Evolutionary conservation across 106 monocot species (phyloP), one percentile per base, ranked within the genome.

Genomic region (Dendrobium nobile): DNA sequence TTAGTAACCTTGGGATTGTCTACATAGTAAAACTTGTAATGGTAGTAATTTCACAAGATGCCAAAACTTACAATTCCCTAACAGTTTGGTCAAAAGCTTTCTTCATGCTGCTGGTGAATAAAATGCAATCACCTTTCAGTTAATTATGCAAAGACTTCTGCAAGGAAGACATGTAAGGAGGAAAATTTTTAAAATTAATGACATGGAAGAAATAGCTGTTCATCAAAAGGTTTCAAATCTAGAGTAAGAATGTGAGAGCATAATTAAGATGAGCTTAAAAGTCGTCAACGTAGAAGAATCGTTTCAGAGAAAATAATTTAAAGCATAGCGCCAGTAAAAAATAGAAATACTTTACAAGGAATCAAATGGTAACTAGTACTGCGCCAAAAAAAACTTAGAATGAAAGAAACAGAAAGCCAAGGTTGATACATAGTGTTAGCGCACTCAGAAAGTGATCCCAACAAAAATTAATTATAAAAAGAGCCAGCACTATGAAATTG

Each of bases 31-130:
- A 59, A 77, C 45, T 40, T 75, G 8, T n/a, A 70, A 33, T 5
- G 17, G 18, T 15, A 17, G 10, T 48, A 10, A 51, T 17, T 42
- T 24, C 8, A 9, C 41, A 27, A 19, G 20, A n/a, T 37, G 48
- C 33, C 26, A 81, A 33, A 68, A 43, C 92, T 88, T 91, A 97
- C 97, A 97, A 78, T 72, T 97, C 97, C 41, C 97, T 86, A 77
- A 97, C 97, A 77, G 97, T 97, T 81, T 97, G 97, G 79, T 92
- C 97, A 82, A 97, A 92, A 77, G 86, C 97, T 87, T 97, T 94
- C 91, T 97, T 97, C 97, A 97, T 97, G 82, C 59, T 79, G 79
- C 42, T 56, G 72, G 33, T 48, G 11, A 37, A 59, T 64, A 2
- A 74, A 43, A 33, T 22, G 19, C 31, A 72, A 19, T 68, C 48